These are phyloP conservation scores for Hypseocharis bilobata DNA, from an alignment of 441 rosid species.

Conservation along the genomic window DNA sequence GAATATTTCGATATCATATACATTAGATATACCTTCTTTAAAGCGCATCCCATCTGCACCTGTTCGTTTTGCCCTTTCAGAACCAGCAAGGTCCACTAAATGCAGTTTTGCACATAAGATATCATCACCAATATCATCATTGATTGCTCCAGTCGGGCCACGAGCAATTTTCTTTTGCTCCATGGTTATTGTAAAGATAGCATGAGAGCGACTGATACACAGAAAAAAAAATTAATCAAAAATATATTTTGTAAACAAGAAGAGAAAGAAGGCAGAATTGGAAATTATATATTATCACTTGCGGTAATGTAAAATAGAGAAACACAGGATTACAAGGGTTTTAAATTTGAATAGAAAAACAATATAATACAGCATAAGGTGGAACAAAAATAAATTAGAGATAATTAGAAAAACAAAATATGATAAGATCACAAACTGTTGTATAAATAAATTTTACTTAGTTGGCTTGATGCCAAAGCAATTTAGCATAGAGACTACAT, in stretches of 20 bases:
- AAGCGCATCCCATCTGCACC: slow-evolving; percentile 93
- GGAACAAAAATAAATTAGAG: too few species aligned
- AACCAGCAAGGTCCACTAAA: slow-evolving; percentile 88
- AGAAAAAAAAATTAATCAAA: slow-evolving; percentile 3
- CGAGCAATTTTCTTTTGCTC: slow-evolving; percentile 70
- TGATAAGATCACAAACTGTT: too few species aligned
- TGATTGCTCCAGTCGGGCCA: slow-evolving; percentile 23
- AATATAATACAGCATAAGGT: too few species aligned
- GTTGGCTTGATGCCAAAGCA: too few species aligned
- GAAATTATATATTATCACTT: not conserved
- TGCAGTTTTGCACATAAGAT: slow-evolving; percentile 87
- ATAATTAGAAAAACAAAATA: too few species aligned
- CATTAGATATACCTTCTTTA: slow-evolving; percentile 63
- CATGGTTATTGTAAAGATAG: slow-evolving; percentile 79
- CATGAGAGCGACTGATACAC: slow-evolving; percentile 81
- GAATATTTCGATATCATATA: not conserved
- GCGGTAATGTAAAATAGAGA: too few species aligned
- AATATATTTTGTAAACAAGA: not conserved
- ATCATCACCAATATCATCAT: slow-evolving; percentile 58
- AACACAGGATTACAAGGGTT: too few species aligned
- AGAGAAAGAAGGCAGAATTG: not conserved
- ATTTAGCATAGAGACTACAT: too few species aligned
- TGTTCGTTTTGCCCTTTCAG: slow-evolving; percentile 90
- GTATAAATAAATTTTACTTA: too few species aligned
- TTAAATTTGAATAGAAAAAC: too few species aligned